Percentiles rank a stretch among this genome's conserved stretches.
Conservation (phyloP, 1,139 yeast genomes). For the Taphrina wiesneri region DNA sequence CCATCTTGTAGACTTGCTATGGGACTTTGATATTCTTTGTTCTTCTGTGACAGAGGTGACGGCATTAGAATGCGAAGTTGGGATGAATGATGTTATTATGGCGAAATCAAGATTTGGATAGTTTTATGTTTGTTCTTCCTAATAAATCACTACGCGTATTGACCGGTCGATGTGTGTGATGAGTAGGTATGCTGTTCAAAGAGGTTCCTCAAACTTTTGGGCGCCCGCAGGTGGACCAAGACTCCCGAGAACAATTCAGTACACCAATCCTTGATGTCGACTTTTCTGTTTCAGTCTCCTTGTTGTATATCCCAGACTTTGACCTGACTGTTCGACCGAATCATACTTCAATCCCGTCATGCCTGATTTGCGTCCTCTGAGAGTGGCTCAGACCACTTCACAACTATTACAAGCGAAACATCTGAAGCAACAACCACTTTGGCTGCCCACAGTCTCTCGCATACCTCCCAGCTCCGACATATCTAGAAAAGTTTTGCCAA, state of each 20-base stretch:
- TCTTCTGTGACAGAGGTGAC: neutral
- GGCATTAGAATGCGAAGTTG: constrained; percentile 17
- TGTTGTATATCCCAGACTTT: neutral
- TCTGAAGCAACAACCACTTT: constrained; percentile 40
- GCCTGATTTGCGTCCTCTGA: constrained; percentile 30
- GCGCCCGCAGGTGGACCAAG: neutral
- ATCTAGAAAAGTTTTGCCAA: constrained; percentile 30
- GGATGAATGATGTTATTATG: constrained; percentile 21
- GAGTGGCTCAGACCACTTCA: constrained; percentile 38
- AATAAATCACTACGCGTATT: constrained; percentile 5
- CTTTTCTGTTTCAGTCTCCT: neutral
- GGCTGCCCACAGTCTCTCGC: constrained; percentile 41
- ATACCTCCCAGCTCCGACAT: constrained; percentile 40
- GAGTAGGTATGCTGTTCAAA: neutral
- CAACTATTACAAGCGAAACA: constrained; percentile 38
- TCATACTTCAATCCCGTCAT: neutral
- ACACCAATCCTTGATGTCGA: no score
- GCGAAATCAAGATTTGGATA: constrained; percentile 14
- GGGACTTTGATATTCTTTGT: neutral
- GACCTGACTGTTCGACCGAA: neutral
- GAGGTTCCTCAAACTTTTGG: neutral
- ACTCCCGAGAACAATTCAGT: neutral
- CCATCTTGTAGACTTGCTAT: constrained; percentile 20
- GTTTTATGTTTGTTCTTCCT: constrained; percentile 10
- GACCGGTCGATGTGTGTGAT: neutral